These are phyloP conservation scores for Aspergillus caelatus DNA, from an alignment of 2,329 filamentous ascomycete species.

Conservation along the genomic window DNA sequence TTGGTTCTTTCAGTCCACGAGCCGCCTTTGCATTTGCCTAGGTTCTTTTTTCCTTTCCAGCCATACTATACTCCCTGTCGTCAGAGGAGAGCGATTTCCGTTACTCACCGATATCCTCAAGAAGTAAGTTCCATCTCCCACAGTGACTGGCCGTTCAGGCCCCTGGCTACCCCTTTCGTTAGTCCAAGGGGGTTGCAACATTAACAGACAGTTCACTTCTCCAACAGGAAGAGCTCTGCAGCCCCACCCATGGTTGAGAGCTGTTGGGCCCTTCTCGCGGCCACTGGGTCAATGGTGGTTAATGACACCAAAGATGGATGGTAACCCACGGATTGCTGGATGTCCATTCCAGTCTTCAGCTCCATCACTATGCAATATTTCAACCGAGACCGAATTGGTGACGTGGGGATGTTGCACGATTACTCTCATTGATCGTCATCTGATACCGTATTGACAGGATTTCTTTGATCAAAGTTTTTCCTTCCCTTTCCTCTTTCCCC, in stretches of 20 bases:
- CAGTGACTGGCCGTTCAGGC: neutral
- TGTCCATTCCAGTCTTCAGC: neutral
- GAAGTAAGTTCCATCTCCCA: neutral
- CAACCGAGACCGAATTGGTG: neutral
- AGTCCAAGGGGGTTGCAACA: neutral
- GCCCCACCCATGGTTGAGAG: conserved; percentile 15
- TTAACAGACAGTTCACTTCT: neutral
- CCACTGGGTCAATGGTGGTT: conserved; percentile 1
- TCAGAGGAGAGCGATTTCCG: neutral
- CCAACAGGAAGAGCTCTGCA: neutral
- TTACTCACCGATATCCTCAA: neutral
- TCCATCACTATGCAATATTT: neutral
- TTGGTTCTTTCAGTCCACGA: conserved; percentile 10
- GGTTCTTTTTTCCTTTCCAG: neutral
- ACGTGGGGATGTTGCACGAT: conserved; percentile 6
- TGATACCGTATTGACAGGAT: neutral
- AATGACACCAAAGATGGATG: neutral
- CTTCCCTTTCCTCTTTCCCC: neutral
- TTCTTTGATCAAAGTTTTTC: conserved; percentile 3
- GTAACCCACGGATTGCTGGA: conserved; percentile 1
- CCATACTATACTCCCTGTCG: neutral
- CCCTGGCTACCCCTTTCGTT: neutral
- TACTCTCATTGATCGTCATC: conserved; percentile 2
- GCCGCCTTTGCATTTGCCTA: conserved; percentile 1
- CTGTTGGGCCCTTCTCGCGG: conserved; percentile 11